Base-by-base conservation (phyloP, 1,284 basidiomycete genomes). In the Ceratobasidium sp. region DNA sequence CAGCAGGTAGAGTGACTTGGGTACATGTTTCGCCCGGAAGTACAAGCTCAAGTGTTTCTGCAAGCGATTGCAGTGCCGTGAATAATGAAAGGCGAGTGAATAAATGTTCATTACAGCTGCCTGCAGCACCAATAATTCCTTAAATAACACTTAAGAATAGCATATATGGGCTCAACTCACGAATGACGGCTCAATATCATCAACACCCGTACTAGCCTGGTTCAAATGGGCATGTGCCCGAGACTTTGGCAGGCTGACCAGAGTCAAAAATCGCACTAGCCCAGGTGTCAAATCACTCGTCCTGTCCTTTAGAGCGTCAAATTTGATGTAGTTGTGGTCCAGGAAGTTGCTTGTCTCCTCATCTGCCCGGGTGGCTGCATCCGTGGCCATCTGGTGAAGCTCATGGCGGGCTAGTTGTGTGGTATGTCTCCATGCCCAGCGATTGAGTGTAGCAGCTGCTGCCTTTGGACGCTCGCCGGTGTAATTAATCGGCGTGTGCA, bases 61-160 rank as follows among this genome's bases (percentile, higher is more conserved):
- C 17, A 66, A 40, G 7, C 25, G 34, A 29, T 66, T 66, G 64
- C 43, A 66, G n/a, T 19, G 40, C 6, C 37, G 64, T 13, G 64
- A 17, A 11, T 44, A n/a, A 13, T 66, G 64, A 46, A 66, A 66
- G n/a, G 64, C 64, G 8, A 66, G 40, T 66, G 64, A 66, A 25
- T 66, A 22, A 6, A 66, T 17, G 29, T 46, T 46, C n/a, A 66
- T 43, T 22, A 49, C 43, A 17, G 64, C 37, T 44, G 64, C 64
- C 64, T 66, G 43, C 17, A 44, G 8, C 2, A 44, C 7, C 43
- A 32, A 25, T 22, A 22, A 25, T 43, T n/a, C n/a, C 4, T 19
- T 13, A 9, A 11, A 43, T 11, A 25, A 62, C 7, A n/a, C n/a
- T n/a, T n/a, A 62, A 40, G 46, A 44, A 34, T 13, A 13, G 9